Conservation (phyloP, 2,329 filamentous ascomycete genomes). For the Bretziella fagacearum region DNA sequence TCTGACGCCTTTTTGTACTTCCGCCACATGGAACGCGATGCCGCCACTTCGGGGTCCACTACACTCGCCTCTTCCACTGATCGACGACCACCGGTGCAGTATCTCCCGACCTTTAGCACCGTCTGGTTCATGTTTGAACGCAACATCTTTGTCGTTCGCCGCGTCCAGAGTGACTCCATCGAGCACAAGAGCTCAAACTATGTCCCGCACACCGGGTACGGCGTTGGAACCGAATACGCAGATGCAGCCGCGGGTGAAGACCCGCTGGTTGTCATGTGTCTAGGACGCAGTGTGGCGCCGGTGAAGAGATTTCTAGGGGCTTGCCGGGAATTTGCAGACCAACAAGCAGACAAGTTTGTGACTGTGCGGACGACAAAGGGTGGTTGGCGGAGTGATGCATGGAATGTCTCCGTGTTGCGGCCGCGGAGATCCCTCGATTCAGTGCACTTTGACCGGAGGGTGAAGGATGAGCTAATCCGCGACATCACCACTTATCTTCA, state of each 20-base stretch:
- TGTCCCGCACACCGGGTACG: background rate
- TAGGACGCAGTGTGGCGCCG: slow-evolving; percentile 22
- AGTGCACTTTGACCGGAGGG: slow-evolving; percentile 50
- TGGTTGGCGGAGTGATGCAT: slow-evolving; percentile 18
- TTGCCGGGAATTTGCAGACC: slow-evolving; percentile 21
- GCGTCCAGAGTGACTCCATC: slow-evolving; percentile 18
- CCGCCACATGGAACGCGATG: slow-evolving; percentile 18
- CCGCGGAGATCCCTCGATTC: slow-evolving; percentile 57
- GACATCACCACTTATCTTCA: slow-evolving; percentile 70
- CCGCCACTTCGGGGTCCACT: background rate
- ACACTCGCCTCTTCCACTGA: slow-evolving; percentile 18
- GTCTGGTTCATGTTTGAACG: slow-evolving; percentile 23
- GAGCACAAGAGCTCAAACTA: slow-evolving; percentile 15
- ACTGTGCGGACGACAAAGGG: slow-evolving; percentile 22
- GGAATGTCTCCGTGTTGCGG: slow-evolving; percentile 27
- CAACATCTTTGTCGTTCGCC: slow-evolving; percentile 23
- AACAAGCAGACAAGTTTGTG: slow-evolving; percentile 23
- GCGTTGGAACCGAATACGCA: slow-evolving; percentile 20
- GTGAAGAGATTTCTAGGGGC: slow-evolving; percentile 20
- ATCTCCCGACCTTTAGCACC: slow-evolving; percentile 24
- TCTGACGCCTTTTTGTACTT: slow-evolving; percentile 22
- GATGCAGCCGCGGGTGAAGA: slow-evolving; percentile 23
- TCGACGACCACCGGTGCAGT: slow-evolving; percentile 23
- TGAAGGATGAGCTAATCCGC: slow-evolving; percentile 48
- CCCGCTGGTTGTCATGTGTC: slow-evolving; percentile 24